A percentile compares a stretch with the other conserved stretches of the same genome.
Evolutionary conservation across 108 stramenopile genomes (phyloP).

Genomic region (Cyclostephanos tholiformis): DNA sequence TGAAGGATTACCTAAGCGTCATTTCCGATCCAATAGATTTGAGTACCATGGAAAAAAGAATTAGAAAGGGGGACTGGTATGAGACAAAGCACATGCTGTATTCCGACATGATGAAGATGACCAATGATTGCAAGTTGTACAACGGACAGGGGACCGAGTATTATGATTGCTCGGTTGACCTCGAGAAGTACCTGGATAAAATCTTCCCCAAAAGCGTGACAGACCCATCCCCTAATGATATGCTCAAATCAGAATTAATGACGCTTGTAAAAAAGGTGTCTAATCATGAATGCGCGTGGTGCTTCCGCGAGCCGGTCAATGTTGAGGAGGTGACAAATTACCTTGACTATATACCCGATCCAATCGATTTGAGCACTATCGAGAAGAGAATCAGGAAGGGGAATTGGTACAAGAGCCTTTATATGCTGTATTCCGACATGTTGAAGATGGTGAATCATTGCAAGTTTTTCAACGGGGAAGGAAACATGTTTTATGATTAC

Average conservation of each 20-base stretch:
- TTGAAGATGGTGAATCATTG: constrained; percentile 94
- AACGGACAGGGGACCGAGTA: constrained; percentile 81
- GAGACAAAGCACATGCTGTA: constrained; percentile 76
- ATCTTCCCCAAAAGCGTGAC: constrained; percentile 46
- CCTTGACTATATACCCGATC: constrained; percentile 79
- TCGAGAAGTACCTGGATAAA: constrained; percentile 73
- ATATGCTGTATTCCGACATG: constrained; percentile 84
- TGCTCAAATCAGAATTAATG: constrained; percentile 71
- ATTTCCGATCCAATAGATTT: constrained; percentile 91
- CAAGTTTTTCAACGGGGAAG: constrained; percentile 89
- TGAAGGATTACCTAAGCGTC: constrained; percentile 88
- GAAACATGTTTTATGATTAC: constrained; percentile 75
- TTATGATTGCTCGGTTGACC: constrained; percentile 69
- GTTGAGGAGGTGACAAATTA: constrained; percentile 88
- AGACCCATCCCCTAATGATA: constrained; percentile 5
- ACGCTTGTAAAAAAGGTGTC: constrained; percentile 74
- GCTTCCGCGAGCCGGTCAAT: constrained; percentile 95
- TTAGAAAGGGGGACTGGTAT: constrained; percentile 87
- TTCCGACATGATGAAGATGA: constrained; percentile 91
- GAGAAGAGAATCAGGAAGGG: constrained; percentile 88
- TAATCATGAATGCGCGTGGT: constrained; percentile 93
- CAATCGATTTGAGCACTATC: constrained; percentile 90
- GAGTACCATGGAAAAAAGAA: constrained; percentile 80
- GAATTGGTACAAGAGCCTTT: constrained; percentile 75
- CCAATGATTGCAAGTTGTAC: constrained; percentile 92